Percentiles rank a stretch among this genome's conserved stretches.
Conservation (phyloP, 116 monocot species). For the Phalaenopsis hybrid region DNA sequence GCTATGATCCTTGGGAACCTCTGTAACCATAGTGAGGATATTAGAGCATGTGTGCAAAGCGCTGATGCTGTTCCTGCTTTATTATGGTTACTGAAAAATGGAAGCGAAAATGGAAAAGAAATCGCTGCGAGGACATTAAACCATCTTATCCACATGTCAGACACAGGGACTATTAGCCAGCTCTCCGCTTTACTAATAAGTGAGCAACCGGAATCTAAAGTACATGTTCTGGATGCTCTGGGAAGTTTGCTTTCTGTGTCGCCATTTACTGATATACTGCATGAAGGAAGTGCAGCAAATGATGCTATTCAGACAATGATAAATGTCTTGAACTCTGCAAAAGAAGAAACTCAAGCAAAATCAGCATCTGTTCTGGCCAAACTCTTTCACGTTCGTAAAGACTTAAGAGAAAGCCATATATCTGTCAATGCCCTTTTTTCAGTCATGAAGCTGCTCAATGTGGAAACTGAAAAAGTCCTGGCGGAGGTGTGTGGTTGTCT, state of each 20-base stretch:
- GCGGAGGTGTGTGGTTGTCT: slow-evolving; percentile 63
- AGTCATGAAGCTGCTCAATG: slow-evolving; percentile 58
- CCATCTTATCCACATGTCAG: slow-evolving; percentile 92
- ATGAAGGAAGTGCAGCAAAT: slow-evolving; percentile 92
- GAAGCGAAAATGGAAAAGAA: slow-evolving; percentile 88
- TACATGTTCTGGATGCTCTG: slow-evolving; percentile 85
- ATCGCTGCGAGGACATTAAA: slow-evolving; percentile 89
- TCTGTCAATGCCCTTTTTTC: slow-evolving; percentile 61
- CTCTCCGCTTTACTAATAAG: slow-evolving; percentile 82
- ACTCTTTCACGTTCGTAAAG: slow-evolving; percentile 84
- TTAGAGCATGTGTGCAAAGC: slow-evolving; percentile 94
- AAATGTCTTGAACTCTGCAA: slow-evolving; percentile 57
- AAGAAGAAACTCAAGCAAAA: slow-evolving; percentile 93
- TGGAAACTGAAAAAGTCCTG: slow-evolving; percentile 69
- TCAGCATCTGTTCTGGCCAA: slow-evolving; percentile 78
- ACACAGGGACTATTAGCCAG: slow-evolving; percentile 91
- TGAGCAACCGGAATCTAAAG: slow-evolving; percentile 91
- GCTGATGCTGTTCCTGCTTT: slow-evolving; percentile 98
- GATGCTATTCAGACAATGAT: slow-evolving; percentile 96
- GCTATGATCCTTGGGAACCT: slow-evolving; percentile 90
- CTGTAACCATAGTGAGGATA: slow-evolving; percentile 98
- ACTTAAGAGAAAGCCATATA: slow-evolving; percentile 85
- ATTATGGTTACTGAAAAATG: slow-evolving; percentile 94
- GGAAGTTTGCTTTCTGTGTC: slow-evolving; percentile 82
- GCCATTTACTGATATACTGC: slow-evolving; percentile 80